A percentile compares a stretch with the other conserved stretches of the same genome.
These are phyloP conservation scores for Mucor indicus DNA, from an alignment of 371 early-diverging fungal genomes.

Conservation along the genomic window DNA sequence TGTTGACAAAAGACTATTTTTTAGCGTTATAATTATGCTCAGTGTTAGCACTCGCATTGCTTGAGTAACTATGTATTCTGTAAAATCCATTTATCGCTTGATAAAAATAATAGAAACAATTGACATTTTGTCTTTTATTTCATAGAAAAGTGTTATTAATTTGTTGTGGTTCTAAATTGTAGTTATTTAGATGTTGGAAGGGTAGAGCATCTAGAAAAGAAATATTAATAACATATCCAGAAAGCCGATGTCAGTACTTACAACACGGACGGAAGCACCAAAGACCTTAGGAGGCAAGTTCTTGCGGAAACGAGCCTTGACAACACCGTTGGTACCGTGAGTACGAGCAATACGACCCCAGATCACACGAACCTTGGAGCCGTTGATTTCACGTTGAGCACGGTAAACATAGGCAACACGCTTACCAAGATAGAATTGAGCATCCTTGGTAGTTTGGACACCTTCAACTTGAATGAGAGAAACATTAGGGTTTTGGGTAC, in stretches of 20 bases:
- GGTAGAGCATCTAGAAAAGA: conserved; percentile 81
- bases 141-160: too few relatives aligned
- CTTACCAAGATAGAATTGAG: conserved; percentile 88
- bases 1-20: too few relatives aligned
- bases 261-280: conserved; percentile 87
- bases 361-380: conserved; percentile 90
- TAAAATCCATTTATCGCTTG: too few relatives aligned
- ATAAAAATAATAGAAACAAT: too few relatives aligned
- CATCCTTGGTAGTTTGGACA: conserved; percentile 81
- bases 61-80: too few relatives aligned
- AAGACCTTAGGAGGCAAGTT: conserved; percentile 92
- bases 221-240: neutral
- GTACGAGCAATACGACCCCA: conserved; percentile 94
- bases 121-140: too few relatives aligned
- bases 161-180: too few relatives aligned
- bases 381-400: conserved; percentile 86
- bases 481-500: conserved; percentile 84
- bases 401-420: conserved; percentile 80
- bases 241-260: conserved; percentile 33
- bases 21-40: too few relatives aligned
- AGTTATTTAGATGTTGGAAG: conserved; percentile 86
- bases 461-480: conserved; percentile 91
- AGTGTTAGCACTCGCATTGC: too few relatives aligned
- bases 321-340: conserved; percentile 91
- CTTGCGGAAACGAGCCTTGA: conserved; percentile 90